Conservation (phyloP, 371 early-diverging fungal genomes). For the Aphelidium insulamus region DNA sequence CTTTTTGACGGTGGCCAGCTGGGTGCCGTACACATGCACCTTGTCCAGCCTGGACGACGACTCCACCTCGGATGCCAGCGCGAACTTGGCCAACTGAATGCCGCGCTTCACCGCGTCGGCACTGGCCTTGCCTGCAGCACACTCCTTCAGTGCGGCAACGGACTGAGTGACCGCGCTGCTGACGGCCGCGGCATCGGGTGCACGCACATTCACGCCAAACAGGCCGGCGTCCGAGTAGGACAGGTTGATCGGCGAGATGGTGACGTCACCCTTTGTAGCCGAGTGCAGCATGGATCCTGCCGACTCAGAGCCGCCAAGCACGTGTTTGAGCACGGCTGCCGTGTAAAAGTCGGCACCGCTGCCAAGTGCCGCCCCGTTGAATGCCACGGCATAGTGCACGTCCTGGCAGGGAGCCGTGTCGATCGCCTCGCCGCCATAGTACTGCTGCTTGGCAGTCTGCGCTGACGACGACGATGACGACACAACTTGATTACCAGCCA, state of each 20-base stretch:
- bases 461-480: conserved; percentile 15
- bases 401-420: conserved; percentile 9
- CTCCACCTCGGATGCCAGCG: too few relatives aligned
- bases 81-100: conserved; percentile 62
- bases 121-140: conserved; percentile 28
- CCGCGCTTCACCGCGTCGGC: conserved; percentile 50
- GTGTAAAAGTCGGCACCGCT: conserved; percentile 40
- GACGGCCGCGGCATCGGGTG: conserved; percentile 23
- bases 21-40: too few relatives aligned
- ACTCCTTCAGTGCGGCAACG: conserved; percentile 42
- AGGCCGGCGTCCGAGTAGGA: conserved; percentile 84
- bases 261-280: conserved; percentile 14
- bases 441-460: conserved; percentile 26
- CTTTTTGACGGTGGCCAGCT: too few relatives aligned
- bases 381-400: conserved; percentile 55
- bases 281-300: conserved; percentile 27
- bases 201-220: conserved; percentile 56
- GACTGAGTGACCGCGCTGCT: conserved; percentile 33
- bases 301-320: conserved; percentile 55
- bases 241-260: conserved; percentile 52
- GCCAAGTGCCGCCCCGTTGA: conserved; percentile 38
- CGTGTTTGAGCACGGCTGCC: conserved; percentile 46
- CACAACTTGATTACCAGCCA: conserved; percentile 27
- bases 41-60: too few relatives aligned
- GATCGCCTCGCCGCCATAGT: conserved; percentile 56